Evolutionary conservation across 495 filamentous ascomycete species (phyloP).

Genomic region (Penicillium soppii): DNA sequence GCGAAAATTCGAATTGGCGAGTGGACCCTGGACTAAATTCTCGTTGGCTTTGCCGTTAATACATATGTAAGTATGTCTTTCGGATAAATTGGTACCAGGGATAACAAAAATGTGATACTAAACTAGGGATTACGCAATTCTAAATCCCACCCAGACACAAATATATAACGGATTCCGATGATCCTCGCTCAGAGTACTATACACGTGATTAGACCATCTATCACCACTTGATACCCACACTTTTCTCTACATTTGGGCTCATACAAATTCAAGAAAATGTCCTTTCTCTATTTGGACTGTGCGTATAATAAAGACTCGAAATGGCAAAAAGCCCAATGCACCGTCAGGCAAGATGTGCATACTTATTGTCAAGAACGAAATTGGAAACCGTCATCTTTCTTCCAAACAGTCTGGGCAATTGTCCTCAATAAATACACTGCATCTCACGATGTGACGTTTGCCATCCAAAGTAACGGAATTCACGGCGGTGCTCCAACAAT

Average conservation of each 20-base stretch:
- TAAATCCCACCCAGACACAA: too few species aligned
- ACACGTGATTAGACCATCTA: too few species aligned
- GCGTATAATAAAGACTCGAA: neutral
- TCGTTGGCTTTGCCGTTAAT: too few species aligned
- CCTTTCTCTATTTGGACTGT: neutral
- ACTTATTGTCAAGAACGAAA: neutral
- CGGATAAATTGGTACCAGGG: too few species aligned
- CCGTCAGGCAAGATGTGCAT: neutral
- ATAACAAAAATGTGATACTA: too few species aligned
- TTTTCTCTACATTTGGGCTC: neutral
- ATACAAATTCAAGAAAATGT: neutral
- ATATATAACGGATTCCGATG: too few species aligned
- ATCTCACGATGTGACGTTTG: neutral
- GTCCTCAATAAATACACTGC: neutral
- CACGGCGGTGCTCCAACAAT: neutral
- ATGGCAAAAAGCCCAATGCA: neutral
- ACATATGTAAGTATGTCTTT: too few species aligned
- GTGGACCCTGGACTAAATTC: too few species aligned
- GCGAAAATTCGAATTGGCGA: too few species aligned
- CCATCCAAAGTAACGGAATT: neutral
- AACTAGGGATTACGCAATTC: too few species aligned
- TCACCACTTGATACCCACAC: too few species aligned
- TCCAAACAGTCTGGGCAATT: neutral
- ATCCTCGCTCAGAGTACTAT: too few species aligned
- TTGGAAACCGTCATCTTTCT: neutral